Conservation (phyloP, 2,329 filamentous ascomycete species). For the Phoma sp. region DNA sequence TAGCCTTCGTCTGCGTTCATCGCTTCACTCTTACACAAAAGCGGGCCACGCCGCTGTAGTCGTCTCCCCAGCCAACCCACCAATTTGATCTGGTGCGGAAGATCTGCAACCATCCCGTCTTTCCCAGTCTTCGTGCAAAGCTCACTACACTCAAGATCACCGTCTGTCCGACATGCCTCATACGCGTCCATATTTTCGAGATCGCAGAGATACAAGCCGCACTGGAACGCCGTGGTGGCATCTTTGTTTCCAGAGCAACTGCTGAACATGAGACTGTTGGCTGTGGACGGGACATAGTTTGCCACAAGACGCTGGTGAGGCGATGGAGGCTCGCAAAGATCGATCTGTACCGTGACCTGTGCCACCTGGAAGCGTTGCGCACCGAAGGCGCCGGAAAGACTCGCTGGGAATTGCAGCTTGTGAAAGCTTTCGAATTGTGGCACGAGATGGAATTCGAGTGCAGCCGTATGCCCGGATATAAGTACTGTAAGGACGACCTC, state of each 20-base stretch:
- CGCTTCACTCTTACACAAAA: neutral
- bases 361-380: slow-evolving; percentile 10
- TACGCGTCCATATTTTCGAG: slow-evolving; percentile 11
- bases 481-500: neutral
- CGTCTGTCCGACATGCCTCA: slow-evolving; percentile 9
- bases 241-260: slow-evolving; percentile 17
- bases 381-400: neutral
- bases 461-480: slow-evolving; percentile 8
- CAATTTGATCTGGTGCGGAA: neutral
- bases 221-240: slow-evolving; percentile 17
- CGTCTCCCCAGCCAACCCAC: neutral
- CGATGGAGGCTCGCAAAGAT: slow-evolving; percentile 11
- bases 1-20: neutral
- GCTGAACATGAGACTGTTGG: neutral
- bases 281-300: neutral
- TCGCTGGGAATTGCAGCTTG: neutral
- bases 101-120: neutral
- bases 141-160: neutral
- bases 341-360: slow-evolving; percentile 3
- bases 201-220: slow-evolving; percentile 11
- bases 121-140: neutral
- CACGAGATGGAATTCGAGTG: slow-evolving; percentile 8
- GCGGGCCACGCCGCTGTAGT: no score
- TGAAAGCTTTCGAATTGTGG: slow-evolving; percentile 14
- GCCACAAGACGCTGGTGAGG: neutral